Conservation (phyloP, 2,329 filamentous ascomycete species). For the Arthrobotrys megalospora region DNA sequence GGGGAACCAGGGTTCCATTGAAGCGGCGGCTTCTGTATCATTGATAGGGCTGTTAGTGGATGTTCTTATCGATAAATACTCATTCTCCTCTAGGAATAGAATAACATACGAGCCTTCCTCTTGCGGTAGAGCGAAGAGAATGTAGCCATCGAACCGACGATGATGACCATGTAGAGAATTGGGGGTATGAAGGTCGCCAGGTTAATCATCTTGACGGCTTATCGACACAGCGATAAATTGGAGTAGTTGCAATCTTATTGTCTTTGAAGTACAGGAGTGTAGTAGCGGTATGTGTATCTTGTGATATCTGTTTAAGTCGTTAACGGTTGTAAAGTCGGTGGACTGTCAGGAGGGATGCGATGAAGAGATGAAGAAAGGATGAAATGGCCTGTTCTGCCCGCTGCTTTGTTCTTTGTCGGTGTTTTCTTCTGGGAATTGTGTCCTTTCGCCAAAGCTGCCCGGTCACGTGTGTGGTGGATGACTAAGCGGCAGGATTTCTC, state of each 20-base stretch:
- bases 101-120: slow-evolving; percentile 81
- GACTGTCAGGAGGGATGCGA: neutral
- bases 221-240: slow-evolving; percentile 12
- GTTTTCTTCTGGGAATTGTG: slow-evolving; percentile 55
- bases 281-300: too few species aligned
- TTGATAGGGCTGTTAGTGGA: slow-evolving; percentile 36
- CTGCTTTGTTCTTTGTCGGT: slow-evolving; percentile 37
- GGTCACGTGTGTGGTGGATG: slow-evolving; percentile 27
- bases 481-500: slow-evolving; percentile 45
- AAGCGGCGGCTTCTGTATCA: slow-evolving; percentile 79
- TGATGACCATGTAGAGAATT: slow-evolving; percentile 88
- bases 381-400: slow-evolving; percentile 24
- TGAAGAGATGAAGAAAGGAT: slow-evolving; percentile 20
- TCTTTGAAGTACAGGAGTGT: too few species aligned
- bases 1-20: slow-evolving; percentile 94
- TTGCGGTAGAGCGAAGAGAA: slow-evolving; percentile 95
- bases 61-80: slow-evolving; percentile 27
- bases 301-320: neutral
- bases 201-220: slow-evolving; percentile 55
- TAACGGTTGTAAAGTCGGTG: slow-evolving; percentile 3
- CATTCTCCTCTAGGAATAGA: neutral
- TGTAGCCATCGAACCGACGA: slow-evolving; percentile 88
- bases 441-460: slow-evolving; percentile 52
- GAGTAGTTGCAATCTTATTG: neutral
- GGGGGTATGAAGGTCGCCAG: slow-evolving; percentile 69